Evolutionary conservation across 176 grass and related monocot species (phyloP).

Genomic region (Zoysia pacifica): DNA sequence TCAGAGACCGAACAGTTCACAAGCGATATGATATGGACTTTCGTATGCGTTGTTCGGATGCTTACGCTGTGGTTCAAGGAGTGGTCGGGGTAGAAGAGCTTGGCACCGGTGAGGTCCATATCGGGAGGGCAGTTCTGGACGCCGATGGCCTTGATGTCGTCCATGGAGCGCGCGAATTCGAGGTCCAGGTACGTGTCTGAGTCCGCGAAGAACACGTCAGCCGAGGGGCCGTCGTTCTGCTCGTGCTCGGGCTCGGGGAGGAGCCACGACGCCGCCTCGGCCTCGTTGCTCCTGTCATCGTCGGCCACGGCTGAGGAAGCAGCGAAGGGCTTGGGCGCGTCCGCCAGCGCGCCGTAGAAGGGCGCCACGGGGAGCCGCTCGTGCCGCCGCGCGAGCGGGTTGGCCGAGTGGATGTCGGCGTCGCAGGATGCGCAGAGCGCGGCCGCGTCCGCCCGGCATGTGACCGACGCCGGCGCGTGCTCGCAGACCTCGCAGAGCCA

Average conservation of each 20-base stretch:
- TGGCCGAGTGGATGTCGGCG: conserved; percentile 86
- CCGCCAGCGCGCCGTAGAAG: conserved; percentile 53
- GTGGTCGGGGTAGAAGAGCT: conserved; percentile 49
- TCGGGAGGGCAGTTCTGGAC: conserved; percentile 36
- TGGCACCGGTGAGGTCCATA: conserved; percentile 48
- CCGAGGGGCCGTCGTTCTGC: conserved; percentile 26
- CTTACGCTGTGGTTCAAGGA: conserved; percentile 82
- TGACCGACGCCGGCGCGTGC: conserved; percentile 60
- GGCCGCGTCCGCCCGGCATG: conserved; percentile 69
- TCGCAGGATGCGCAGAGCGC: conserved; percentile 68
- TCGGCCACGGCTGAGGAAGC: conserved; percentile 13
- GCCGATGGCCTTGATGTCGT: conserved; percentile 56
- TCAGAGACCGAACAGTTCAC: not conserved
- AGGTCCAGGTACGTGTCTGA: conserved; percentile 66
- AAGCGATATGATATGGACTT: not conserved
- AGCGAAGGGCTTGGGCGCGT: conserved; percentile 49
- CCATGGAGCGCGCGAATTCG: conserved; percentile 57
- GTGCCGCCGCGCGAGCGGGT: conserved; percentile 72
- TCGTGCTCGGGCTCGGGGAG: conserved; percentile 54
- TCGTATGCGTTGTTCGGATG: not conserved
- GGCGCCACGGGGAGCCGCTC: conserved; percentile 66
- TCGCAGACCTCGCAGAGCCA: conserved; percentile 89
- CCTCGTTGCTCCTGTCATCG: conserved; percentile 58
- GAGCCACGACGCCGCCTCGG: conserved; percentile 69
- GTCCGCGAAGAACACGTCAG: conserved; percentile 46